Conservation (phyloP, 495 filamentous ascomycete genomes). For the Talaromyces wortmannii region DNA sequence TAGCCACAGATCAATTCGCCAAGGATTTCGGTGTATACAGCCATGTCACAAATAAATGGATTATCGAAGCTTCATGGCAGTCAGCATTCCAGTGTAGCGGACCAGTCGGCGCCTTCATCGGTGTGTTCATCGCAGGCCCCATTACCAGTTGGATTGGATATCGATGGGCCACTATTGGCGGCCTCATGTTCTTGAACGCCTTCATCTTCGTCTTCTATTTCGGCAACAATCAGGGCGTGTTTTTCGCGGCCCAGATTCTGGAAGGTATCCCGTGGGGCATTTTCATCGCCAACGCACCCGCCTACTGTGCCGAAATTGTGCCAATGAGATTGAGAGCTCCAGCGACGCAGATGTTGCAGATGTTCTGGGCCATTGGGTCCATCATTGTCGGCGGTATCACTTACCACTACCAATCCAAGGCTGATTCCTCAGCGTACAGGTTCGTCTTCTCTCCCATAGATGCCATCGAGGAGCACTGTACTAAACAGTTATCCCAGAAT, state of each 20-base stretch:
- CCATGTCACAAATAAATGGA: constrained; percentile 4
- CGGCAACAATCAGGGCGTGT: constrained; percentile 26
- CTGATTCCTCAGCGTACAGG: constrained; percentile 31
- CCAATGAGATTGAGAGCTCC: constrained; percentile 36
- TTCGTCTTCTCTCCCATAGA: constrained; percentile 25
- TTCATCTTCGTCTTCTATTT: constrained; percentile 43
- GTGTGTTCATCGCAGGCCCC: constrained; percentile 37
- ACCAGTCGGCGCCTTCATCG: constrained; percentile 27
- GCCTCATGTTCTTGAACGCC: constrained; percentile 34
- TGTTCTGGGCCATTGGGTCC: constrained; percentile 38
- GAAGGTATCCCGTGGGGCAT: constrained; percentile 44
- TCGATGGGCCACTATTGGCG: constrained; percentile 34
- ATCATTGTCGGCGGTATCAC: constrained; percentile 39
- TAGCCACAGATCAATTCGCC: constrained; percentile 30
- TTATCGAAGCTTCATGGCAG: constrained; percentile 36
- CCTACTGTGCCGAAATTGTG: constrained; percentile 38
- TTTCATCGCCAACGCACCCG: constrained; percentile 39
- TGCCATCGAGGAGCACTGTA: constrained; percentile 18
- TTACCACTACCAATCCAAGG: constrained; percentile 30
- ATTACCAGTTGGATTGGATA: constrained; percentile 41
- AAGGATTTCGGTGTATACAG: constrained; percentile 22
- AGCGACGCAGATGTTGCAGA: constrained; percentile 40
- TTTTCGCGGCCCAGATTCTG: constrained; percentile 37
- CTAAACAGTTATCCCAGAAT: constrained; percentile 27
- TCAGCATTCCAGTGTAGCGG: constrained; percentile 36